Conservation (phyloP, 129 eudicot species). For the Lonicera japonica region DNA sequence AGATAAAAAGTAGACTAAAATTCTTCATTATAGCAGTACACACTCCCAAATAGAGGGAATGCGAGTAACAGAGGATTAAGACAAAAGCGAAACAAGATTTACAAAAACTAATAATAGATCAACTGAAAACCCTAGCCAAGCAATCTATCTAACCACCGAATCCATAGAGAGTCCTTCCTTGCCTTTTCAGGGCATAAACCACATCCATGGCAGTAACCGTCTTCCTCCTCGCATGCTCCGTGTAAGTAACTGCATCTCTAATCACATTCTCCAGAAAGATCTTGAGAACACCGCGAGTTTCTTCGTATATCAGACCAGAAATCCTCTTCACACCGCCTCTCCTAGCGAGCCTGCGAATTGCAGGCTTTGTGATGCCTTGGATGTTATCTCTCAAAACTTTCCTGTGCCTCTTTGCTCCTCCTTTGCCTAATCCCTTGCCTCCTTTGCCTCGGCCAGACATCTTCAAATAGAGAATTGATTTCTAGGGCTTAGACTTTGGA, state of each 20-base stretch:
- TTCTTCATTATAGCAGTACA: too few species aligned
- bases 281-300: conserved; percentile 50
- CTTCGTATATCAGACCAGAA: conserved; percentile 52
- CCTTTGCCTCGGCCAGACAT: conserved; percentile 61
- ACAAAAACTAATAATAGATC: background rate
- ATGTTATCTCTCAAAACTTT: conserved; percentile 56
- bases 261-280: conserved; percentile 49
- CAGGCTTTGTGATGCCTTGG: conserved; percentile 58
- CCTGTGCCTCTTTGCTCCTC: conserved; percentile 55
- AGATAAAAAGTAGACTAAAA: too few species aligned
- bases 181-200: conserved; percentile 51
- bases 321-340: conserved; percentile 53
- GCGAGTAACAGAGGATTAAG: background rate
- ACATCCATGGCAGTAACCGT: conserved; percentile 65
- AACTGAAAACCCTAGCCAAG: background rate
- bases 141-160: conserved; percentile 42
- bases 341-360: conserved; percentile 44
- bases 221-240: conserved; percentile 56
- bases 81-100: background rate
- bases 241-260: conserved; percentile 49
- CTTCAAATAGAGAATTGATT: background rate
- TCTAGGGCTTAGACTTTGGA: background rate
- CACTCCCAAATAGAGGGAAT: too few species aligned
- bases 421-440: conserved; percentile 58
- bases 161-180: conserved; percentile 51